Base-by-base conservation (phyloP, 2,329 filamentous ascomycete genomes). In the Cladosporium sp. region DNA sequence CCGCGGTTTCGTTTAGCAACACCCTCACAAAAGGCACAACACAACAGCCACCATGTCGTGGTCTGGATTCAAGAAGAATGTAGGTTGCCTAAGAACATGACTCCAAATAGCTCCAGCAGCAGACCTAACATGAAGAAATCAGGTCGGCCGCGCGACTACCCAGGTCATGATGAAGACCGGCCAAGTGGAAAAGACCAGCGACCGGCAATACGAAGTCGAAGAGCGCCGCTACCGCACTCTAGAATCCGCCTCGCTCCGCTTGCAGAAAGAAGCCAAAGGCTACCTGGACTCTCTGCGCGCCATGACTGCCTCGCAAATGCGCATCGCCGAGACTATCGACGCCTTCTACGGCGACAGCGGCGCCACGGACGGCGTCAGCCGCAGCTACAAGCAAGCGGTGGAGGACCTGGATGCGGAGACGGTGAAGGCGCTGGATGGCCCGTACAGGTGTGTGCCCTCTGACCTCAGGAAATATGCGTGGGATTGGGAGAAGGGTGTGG, bases 141-240 rank as follows among this genome's bases (percentile, higher is more conserved):
- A 96, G 88, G 93, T 98, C 84, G 94, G 95, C 84, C 92, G 95
- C 83, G 94, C 94, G 75, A 97, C 94, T 80, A 99, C 96, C 82
- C 93, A 97, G 89, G 94, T 98, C 69, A 97, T 99, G 92, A 98
- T 99, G 94, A 99, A 99, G 86, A 96, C 93, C 65, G 92, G 95
- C 67, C 95, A 98, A 83, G 96, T 99, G 74, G 95, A 99, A 81
- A 94, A 95, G 82, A 99, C 95, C 28, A 97, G 94, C 79, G 95
- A 99, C 82, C 92, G 96, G 72, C 95, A 98, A 79, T 99, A 98
- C 79, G 95, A 98, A 81, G 94, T 98, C 62, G 96, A 99, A 80
- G 70, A 69, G 74, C 94, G 94, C 78, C 93, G 95, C 70, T 99
- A 97, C 83, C 90, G 92, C 72, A 97, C 94, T 4, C 97, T 99